Evolutionary conservation across 2,329 filamentous ascomycete species (phyloP).

Genomic region (Verticillium nonalfalfae): DNA sequence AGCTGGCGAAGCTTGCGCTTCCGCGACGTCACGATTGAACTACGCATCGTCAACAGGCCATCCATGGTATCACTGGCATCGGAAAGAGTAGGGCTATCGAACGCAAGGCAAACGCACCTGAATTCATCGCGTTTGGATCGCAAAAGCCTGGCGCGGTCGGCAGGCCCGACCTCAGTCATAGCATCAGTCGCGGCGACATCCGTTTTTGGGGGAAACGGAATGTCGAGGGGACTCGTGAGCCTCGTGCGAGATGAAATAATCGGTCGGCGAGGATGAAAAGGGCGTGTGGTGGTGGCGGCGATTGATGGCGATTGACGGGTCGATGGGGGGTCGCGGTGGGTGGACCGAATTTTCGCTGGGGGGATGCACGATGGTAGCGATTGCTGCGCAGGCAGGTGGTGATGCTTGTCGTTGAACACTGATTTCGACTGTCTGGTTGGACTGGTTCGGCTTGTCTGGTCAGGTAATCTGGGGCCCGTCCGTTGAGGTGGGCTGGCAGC

Average conservation of each 20-base stretch:
- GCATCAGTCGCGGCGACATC: conserved; percentile 63
- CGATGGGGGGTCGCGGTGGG: conserved; percentile 7
- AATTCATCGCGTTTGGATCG: conserved; percentile 57
- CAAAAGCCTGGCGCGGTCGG: conserved; percentile 61
- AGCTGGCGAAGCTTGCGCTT: conserved; percentile 89
- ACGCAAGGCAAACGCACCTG: conserved; percentile 42
- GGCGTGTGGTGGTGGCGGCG: conserved; percentile 9
- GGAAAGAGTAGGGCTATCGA: conserved; percentile 42
- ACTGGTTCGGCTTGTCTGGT: neutral
- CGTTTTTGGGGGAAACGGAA: conserved; percentile 59
- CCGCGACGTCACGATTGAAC: conserved; percentile 72
- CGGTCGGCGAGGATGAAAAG: conserved; percentile 12
- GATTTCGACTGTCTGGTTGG: neutral
- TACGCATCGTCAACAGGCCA: conserved; percentile 37
- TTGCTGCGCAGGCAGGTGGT: neutral
- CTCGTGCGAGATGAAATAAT: conserved; percentile 24
- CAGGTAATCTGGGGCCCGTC: neutral
- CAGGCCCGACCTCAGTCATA: conserved; percentile 65
- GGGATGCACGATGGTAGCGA: neutral
- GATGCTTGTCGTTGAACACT: neutral
- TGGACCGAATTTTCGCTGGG: conserved; percentile 10
- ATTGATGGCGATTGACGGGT: conserved; percentile 14
- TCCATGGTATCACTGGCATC: conserved; percentile 39
- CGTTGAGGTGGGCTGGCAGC: neutral
- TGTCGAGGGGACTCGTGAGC: conserved; percentile 24